Conservation (phyloP, 2,329 filamentous ascomycete species). For the Ophiostoma sp. region DNA sequence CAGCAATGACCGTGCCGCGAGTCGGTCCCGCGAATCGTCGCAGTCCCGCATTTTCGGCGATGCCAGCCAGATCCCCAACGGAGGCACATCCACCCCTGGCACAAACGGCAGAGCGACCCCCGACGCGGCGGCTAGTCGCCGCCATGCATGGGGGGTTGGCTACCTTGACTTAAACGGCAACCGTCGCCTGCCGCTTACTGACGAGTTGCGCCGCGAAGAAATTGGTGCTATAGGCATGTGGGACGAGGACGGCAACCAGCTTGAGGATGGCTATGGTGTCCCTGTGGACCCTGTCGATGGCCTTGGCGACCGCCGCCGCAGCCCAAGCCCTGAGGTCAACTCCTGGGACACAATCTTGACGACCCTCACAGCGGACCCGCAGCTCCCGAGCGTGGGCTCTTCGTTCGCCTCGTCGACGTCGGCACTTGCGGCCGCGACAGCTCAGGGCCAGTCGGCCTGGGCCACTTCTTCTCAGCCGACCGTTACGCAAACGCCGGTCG, state of each 20-base stretch:
- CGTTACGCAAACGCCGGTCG: constrained; percentile 8
- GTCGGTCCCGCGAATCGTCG: constrained; percentile 7
- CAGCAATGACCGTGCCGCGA: not conserved
- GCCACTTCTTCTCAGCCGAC: constrained; percentile 21
- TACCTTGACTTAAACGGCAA: constrained; percentile 18
- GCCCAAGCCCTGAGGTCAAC: constrained; percentile 69
- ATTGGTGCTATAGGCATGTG: not conserved
- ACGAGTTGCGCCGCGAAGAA: not conserved
- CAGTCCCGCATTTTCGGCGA: constrained; percentile 26
- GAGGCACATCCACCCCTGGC: not conserved
- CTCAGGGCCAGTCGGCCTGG: not conserved
- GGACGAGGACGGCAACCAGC: not conserved
- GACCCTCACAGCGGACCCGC: constrained; percentile 78
- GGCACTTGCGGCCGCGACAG: constrained; percentile 41
- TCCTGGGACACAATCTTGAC: constrained; percentile 79
- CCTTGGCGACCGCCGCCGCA: constrained; percentile 80
- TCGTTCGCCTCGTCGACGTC: constrained; percentile 74
- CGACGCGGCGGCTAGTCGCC: not conserved
- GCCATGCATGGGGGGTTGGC: constrained; percentile 16
- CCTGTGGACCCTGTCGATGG: constrained; percentile 56
- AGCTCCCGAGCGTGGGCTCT: constrained; percentile 75
- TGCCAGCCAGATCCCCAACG: constrained; percentile 12
- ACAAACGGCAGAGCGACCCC: not conserved
- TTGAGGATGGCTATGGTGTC: constrained; percentile 7
- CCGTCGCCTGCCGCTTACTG: constrained; percentile 19